Conservation (phyloP, 2,329 filamentous ascomycete genomes). For the Cordyceps farinosa region DNA sequence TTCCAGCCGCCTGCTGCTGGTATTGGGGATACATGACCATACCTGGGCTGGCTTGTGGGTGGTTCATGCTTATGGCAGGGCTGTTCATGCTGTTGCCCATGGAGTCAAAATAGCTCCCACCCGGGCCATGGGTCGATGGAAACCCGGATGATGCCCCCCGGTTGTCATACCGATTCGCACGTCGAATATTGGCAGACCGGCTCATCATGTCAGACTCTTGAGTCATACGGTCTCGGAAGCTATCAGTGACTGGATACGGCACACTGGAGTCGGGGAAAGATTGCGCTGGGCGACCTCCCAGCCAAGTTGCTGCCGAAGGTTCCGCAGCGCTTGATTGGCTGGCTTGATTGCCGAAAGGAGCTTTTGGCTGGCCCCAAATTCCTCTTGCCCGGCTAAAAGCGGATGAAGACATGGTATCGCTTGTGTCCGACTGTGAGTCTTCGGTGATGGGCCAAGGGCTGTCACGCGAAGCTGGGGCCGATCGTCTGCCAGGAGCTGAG, state of each 20-base stretch:
- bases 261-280: constrained; percentile 40
- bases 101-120: constrained; percentile 34
- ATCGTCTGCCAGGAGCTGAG: constrained; percentile 23
- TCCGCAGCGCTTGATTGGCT: constrained; percentile 36
- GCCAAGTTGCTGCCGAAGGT: constrained; percentile 42
- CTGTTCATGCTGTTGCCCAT: constrained; percentile 35
- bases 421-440: constrained; percentile 54
- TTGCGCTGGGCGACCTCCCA: constrained; percentile 38
- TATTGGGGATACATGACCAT: constrained; percentile 47
- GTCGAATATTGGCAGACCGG: constrained; percentile 41
- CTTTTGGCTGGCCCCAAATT: constrained; percentile 54
- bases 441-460: constrained; percentile 52
- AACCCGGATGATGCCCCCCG: constrained; percentile 37
- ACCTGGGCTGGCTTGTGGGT: constrained; percentile 36
- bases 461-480: constrained; percentile 33
- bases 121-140: constrained; percentile 33
- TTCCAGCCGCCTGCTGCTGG: constrained; percentile 57
- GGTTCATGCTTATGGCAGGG: constrained; percentile 32
- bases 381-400: constrained; percentile 52
- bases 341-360: constrained; percentile 33
- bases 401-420: constrained; percentile 49
- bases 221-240: constrained; percentile 45
- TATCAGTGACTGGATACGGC: constrained; percentile 36
- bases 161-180: constrained; percentile 45
- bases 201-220: constrained; percentile 48